Conservation (phyloP, 1,284 basidiomycete genomes). For the Paramarasmius palmivorus region DNA sequence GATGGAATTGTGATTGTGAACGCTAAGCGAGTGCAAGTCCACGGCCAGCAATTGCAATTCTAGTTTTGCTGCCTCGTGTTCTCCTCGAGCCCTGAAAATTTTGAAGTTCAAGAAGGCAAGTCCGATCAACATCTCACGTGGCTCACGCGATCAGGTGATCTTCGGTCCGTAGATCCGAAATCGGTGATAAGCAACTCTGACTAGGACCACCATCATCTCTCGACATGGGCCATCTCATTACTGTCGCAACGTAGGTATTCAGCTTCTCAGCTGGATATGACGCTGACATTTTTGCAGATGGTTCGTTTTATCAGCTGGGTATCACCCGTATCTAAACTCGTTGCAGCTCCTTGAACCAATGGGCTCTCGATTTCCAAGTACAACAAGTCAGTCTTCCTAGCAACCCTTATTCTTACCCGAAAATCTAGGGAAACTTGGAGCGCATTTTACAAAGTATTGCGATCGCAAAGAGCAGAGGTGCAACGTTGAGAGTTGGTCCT, state of each 20-base stretch:
- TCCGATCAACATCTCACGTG: too few relatives aligned
- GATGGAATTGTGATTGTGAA: conserved; percentile 2
- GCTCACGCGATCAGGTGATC: too few relatives aligned
- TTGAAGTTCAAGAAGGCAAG: not conserved
- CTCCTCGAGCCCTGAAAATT: conserved; percentile 5
- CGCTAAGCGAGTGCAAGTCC: not conserved
- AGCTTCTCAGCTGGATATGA: not conserved
- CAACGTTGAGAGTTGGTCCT: conserved; percentile 93
- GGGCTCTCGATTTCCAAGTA: conserved; percentile 93
- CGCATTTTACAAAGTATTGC: conserved; percentile 89
- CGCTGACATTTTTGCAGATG: conserved; percentile 10
- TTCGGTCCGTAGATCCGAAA: too few relatives aligned
- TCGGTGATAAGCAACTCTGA: too few relatives aligned
- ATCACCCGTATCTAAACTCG: conserved; percentile 1
- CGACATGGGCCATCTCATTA: conserved; percentile 15
- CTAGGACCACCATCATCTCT: not conserved
- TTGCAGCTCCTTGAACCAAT: conserved; percentile 88
- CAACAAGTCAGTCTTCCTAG: conserved; percentile 4
- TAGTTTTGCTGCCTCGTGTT: conserved; percentile 8
- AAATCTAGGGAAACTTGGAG: conserved; percentile 82
- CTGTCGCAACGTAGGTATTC: conserved; percentile 32
- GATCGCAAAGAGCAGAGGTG: conserved; percentile 87
- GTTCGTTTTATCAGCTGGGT: not conserved
- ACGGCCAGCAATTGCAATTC: not conserved
- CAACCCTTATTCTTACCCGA: not conserved